phyloP scores from a whole-genome alignment of 306 rosid species.

The Hippophae rhamnoides region DNA sequence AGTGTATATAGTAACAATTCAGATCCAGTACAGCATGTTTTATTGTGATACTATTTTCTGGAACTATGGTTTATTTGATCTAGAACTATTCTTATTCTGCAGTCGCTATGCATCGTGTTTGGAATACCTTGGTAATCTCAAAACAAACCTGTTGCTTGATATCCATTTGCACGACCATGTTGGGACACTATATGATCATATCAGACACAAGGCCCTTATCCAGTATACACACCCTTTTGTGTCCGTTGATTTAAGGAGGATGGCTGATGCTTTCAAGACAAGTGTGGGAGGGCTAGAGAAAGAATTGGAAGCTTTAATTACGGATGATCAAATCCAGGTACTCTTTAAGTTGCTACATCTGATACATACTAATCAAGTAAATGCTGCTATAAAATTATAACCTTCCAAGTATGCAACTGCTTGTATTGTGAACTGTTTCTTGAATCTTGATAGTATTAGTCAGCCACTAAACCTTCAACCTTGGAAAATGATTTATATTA shows the following conservation, averaged over 20 bases:
- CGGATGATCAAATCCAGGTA: slow-evolving; percentile 93
- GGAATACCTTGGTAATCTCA: slow-evolving; percentile 92
- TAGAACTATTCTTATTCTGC: slow-evolving; percentile 19
- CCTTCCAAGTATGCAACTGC: too few species aligned
- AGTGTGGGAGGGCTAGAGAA: slow-evolving; percentile 79
- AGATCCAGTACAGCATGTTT: background rate
- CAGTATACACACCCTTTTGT: slow-evolving; percentile 92
- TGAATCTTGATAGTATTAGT: too few species aligned
- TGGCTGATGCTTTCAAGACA: slow-evolving; percentile 98
- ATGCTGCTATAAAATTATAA: background rate
- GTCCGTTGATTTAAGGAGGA: slow-evolving; percentile 79
- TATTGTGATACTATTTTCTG: background rate
- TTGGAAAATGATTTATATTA: too few species aligned
- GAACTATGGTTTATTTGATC: background rate
- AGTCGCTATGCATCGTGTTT: slow-evolving; percentile 96
- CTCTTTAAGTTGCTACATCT: slow-evolving; percentile 16
- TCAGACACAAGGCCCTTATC: slow-evolving; percentile 93
- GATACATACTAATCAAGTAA: background rate
- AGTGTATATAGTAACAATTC: too few species aligned
- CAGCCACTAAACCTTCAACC: too few species aligned
- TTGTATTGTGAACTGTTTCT: too few species aligned
- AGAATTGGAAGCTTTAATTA: slow-evolving; percentile 95
- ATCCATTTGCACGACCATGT: slow-evolving; percentile 93
- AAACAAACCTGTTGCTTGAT: slow-evolving; percentile 72
- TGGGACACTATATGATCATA: slow-evolving; percentile 82